Evolutionary conservation across 129 eudicot genomes (phyloP).

Genomic region (Lactuca saligna): DNA sequence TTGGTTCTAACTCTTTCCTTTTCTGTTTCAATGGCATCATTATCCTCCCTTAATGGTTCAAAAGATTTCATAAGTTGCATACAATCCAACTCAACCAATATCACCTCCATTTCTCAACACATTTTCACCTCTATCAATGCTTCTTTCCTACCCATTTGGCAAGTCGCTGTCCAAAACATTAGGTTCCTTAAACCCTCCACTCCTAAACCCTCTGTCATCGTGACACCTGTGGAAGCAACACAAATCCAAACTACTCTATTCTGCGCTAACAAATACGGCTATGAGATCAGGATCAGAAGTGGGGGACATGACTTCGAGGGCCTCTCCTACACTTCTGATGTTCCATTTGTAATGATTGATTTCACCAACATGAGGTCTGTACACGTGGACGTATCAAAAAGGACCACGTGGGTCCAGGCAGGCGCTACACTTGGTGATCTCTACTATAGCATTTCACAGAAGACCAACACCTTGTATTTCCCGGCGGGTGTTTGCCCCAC

Average conservation of each 20-base stretch:
- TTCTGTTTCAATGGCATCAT: not conserved
- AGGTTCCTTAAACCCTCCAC: not conserved
- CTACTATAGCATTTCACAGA: too few relatives aligned
- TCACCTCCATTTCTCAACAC: not conserved
- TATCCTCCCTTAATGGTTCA: not conserved
- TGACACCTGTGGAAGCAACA: constrained; percentile 4
- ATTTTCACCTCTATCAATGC: not conserved
- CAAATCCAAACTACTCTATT: constrained; percentile 7
- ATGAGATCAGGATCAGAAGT: constrained; percentile 8
- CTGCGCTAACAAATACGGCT: constrained; percentile 4
- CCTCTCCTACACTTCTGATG: constrained; percentile 14
- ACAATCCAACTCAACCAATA: not conserved
- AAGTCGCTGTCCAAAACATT: not conserved
- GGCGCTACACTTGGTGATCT: too few relatives aligned
- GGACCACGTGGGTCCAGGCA: too few relatives aligned
- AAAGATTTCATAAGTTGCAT: constrained; percentile 12
- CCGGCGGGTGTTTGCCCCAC: too few relatives aligned
- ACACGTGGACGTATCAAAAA: not conserved
- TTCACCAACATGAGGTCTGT: constrained; percentile 16
- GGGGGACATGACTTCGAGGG: constrained; percentile 30
- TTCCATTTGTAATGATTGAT: constrained; percentile 23
- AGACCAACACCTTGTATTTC: too few relatives aligned
- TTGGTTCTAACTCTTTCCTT: not conserved
- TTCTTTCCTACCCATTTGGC: not conserved
- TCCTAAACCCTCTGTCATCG: constrained; percentile 11